Conservation (phyloP, 176 grass and related monocot species). For the Dactylis glomerata region DNA sequence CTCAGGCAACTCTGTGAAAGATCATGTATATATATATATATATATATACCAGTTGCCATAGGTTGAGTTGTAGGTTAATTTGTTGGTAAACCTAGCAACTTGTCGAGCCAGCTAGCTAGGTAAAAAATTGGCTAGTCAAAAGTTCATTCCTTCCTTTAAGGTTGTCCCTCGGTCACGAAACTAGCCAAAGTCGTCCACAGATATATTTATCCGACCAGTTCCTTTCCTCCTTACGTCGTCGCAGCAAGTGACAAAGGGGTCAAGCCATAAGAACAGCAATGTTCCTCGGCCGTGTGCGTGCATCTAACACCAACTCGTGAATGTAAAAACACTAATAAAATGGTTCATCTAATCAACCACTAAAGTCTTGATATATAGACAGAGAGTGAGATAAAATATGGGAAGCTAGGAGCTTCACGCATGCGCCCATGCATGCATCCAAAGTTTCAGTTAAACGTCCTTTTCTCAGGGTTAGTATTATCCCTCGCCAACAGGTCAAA, state of each 20-base stretch:
- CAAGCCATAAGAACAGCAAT: background rate
- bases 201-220: background rate
- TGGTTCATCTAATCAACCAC: background rate
- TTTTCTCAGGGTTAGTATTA: background rate
- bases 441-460: constrained; percentile 44
- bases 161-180: constrained; percentile 8
- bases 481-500: constrained; percentile 11
- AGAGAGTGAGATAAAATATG: background rate
- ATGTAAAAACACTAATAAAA: background rate
- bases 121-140: constrained; percentile 7
- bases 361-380: background rate
- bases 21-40: too few species aligned
- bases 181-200: background rate
- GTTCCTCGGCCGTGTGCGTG: constrained; percentile 34
- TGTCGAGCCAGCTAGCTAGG: too few species aligned
- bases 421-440: constrained; percentile 15
- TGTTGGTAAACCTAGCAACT: too few species aligned
- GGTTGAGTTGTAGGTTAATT: too few species aligned
- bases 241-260: constrained; percentile 13
- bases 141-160: constrained; percentile 27
- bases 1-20: too few species aligned
- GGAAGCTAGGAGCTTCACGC: background rate
- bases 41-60: too few species aligned
- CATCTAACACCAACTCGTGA: background rate
- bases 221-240: background rate